Percentiles rank a stretch among this genome's conserved stretches.
Evolutionary conservation across 2,329 filamentous ascomycete species (phyloP).

Genomic region (Fusarium staphyleae): DNA sequence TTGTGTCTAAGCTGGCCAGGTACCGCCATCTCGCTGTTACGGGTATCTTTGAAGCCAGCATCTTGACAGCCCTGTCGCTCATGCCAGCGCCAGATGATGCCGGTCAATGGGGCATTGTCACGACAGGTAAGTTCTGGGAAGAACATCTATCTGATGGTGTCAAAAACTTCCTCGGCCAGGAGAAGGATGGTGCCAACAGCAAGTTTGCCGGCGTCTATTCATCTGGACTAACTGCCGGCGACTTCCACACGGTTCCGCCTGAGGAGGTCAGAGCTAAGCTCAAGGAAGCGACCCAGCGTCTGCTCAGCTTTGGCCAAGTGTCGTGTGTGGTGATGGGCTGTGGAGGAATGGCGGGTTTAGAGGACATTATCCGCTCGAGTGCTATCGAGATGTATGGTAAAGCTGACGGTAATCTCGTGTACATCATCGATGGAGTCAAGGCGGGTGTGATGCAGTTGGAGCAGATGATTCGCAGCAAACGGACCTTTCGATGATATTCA

Average conservation of each 20-base stretch:
- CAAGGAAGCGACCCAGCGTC: conserved; percentile 70
- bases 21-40: conserved; percentile 43
- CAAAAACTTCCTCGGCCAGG: conserved; percentile 64
- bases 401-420: conserved; percentile 61
- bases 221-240: conserved; percentile 79
- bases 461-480: conserved; percentile 56
- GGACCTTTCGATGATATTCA: conserved; percentile 45
- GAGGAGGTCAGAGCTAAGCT: conserved; percentile 71
- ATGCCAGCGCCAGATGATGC: conserved; percentile 31
- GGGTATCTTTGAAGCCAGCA: conserved; percentile 88
- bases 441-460: conserved; percentile 71
- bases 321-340: conserved; percentile 83
- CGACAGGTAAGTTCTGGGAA: conserved; percentile 87
- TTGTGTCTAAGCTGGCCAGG: conserved; percentile 67
- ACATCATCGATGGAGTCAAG: conserved; percentile 81
- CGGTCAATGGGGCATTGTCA: conserved; percentile 82
- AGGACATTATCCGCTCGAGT: conserved; percentile 74
- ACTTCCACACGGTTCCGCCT: conserved; percentile 75
- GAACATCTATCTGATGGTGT: conserved; percentile 73
- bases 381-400: conserved; percentile 69
- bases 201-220: conserved; percentile 83
- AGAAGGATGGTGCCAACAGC: conserved; percentile 43
- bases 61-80: conserved; percentile 68
- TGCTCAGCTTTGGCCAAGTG: conserved; percentile 66
- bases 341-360: conserved; percentile 88